Percentiles rank a stretch among this genome's conserved stretches.
Evolutionary conservation across 441 rosid genomes (phyloP).

Genomic region (Adansonia madagascariensis): DNA sequence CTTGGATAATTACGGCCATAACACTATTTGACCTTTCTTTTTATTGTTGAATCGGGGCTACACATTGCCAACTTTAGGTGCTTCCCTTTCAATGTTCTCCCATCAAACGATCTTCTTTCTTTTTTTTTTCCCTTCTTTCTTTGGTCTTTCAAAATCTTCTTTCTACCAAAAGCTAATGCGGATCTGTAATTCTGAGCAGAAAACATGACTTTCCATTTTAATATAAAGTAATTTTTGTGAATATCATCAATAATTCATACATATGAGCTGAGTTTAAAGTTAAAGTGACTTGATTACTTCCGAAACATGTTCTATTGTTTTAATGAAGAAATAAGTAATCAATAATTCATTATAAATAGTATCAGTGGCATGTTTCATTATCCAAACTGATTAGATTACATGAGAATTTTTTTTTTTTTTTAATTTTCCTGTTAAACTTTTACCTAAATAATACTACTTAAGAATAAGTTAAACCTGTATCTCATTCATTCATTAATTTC

Average conservation of each 20-base stretch:
- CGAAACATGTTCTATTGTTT: not conserved
- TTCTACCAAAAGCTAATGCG: not conserved
- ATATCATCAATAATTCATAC: not conserved
- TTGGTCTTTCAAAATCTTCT: not conserved
- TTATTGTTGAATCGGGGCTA: not conserved
- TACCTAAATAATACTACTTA: too few species aligned
- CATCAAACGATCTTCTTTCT: not conserved
- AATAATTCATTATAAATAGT: not conserved
- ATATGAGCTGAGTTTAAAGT: not conserved
- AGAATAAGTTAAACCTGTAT: not conserved
- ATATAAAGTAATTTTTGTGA: not conserved
- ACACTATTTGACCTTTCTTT: not conserved
- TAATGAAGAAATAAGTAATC: not conserved
- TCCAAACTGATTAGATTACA: too few species aligned
- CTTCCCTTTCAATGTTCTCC: not conserved
- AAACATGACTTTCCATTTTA: not conserved
- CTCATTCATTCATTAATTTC: not conserved
- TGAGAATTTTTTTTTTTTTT: too few species aligned
- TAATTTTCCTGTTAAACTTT: too few species aligned
- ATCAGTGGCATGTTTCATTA: too few species aligned
- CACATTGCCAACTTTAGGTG: not conserved
- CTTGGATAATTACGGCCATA: not conserved
- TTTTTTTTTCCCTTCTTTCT: not conserved
- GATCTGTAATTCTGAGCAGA: not conserved
- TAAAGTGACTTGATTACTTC: not conserved